phyloP scores from a whole-genome alignment of 208 protist species.

The Trypanosoma mega region DNA sequence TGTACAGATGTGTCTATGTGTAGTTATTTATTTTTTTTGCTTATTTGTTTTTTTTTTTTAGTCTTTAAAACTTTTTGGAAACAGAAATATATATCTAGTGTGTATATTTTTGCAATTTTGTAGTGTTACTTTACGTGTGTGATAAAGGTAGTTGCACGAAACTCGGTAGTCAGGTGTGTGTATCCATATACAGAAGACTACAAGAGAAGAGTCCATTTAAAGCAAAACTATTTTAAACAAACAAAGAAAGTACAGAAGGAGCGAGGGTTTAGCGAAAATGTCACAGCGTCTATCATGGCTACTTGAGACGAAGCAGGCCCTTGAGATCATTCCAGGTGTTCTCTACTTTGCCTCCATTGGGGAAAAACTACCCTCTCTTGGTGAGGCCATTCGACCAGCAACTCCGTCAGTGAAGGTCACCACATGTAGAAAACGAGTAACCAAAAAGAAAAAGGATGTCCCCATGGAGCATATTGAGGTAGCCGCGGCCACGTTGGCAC shows the following conservation, averaged over 20 bases:
- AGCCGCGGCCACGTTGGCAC: not conserved
- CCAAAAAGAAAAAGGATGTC: not conserved
- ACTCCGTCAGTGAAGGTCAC: not conserved
- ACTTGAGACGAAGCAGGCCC: slow-evolving; percentile 38
- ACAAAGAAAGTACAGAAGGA: not conserved
- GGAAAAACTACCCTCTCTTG: slow-evolving; percentile 31
- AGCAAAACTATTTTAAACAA: not conserved
- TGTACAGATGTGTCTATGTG: no score
- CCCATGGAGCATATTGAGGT: not conserved
- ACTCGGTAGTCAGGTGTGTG: no score
- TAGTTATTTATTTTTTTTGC: no score
- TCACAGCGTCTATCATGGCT: slow-evolving; percentile 26
- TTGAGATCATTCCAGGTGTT: slow-evolving; percentile 49
- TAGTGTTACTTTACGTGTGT: no score
- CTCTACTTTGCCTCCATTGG: slow-evolving; percentile 63
- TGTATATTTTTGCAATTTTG: no score
- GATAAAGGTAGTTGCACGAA: no score
- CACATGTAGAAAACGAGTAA: not conserved
- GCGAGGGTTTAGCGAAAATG: slow-evolving; percentile 6
- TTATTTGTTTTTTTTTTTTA: no score
- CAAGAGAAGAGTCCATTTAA: no score
- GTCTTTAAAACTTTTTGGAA: no score
- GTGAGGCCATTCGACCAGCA: not conserved
- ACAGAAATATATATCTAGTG: no score
- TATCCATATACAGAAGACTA: no score